These are phyloP conservation scores for Canavalia gladiata DNA, from an alignment of 306 rosid species.

Conservation along the genomic window DNA sequence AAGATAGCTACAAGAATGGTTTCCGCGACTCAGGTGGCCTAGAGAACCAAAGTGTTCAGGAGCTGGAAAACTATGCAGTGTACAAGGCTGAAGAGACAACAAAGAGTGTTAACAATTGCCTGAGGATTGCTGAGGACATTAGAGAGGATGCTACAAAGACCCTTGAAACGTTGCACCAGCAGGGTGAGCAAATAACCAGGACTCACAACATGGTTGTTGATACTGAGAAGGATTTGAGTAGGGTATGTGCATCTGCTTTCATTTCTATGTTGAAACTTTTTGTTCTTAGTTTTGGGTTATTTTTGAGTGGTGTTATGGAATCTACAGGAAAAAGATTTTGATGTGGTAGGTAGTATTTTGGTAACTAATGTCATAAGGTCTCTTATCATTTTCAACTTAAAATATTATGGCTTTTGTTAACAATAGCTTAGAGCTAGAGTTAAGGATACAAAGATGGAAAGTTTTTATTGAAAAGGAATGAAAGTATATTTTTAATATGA, in stretches of 20 bases:
- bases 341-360: background rate
- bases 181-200: conserved; percentile 93
- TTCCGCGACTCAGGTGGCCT: conserved; percentile 73
- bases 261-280: background rate
- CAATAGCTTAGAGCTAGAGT: no score
- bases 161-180: conserved; percentile 87
- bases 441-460: no score
- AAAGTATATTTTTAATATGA: background rate
- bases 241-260: conserved; percentile 55
- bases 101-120: conserved; percentile 69
- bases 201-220: conserved; percentile 84
- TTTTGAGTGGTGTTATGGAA: background rate
- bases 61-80: conserved; percentile 80
- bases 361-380: background rate
- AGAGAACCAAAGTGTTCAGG: conserved; percentile 79
- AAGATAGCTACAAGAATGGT: conserved; percentile 57
- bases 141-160: conserved; percentile 81
- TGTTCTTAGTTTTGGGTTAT: background rate
- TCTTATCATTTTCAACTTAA: conserved; percentile 21
- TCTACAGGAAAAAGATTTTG: conserved; percentile 10
- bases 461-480: no score
- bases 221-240: conserved; percentile 83
- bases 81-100: conserved; percentile 87
- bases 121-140: conserved; percentile 88
- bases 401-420: no score